Base-by-base conservation (phyloP, 2,329 filamentous ascomycete genomes). In the Penicillium sp. region DNA sequence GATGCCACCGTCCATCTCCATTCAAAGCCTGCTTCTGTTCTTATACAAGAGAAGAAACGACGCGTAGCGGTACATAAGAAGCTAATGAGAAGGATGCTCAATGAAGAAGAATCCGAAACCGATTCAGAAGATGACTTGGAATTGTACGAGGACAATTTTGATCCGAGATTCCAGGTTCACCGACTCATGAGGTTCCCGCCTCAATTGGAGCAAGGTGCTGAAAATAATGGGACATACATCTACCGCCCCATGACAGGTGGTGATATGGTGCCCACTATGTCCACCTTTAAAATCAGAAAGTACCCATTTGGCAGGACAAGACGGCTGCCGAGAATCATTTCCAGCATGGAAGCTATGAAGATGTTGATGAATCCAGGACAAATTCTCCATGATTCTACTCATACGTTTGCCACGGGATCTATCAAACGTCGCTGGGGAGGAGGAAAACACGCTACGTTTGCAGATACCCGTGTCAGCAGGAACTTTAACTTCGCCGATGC, bases 321-420 rank as follows among this genome's bases (percentile, higher is more conserved):
- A 31, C 15, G 23, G 15, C n/a, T 26, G 15, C 20, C 18, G 12
- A 48, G 9, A 7, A 23, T 35, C 23, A 15, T 46, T 18, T 70
- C 69, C 20, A 52, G 56, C 33, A 60, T 69, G 40, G 63, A 60
- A 2, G 63, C 67, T 4, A 66, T 69, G 57, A 61, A 68, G 11
- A 73, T 75, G 63, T 52, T 78, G 22, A 74, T 76, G 67, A 70
- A 67, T 44, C 69, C 76, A 18, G 59, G 57, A 14, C 74, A 77
- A 46, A 51, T 55, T 1, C 80, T 78, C 59, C 68, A 79, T 54
- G 27, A 62, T 8, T 55, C 58, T 3, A 77, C 65, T 29, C 78
- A 79, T 4, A 81, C 79, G 0, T 81, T 80, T 61, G 75, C 73
- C 2, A 81, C 78, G 0, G 41, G 37, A 11, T 43, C 49, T 44